Base-by-base conservation (phyloP, 352 stramenopile genomes). In the Phytophthora ramorum region DNA sequence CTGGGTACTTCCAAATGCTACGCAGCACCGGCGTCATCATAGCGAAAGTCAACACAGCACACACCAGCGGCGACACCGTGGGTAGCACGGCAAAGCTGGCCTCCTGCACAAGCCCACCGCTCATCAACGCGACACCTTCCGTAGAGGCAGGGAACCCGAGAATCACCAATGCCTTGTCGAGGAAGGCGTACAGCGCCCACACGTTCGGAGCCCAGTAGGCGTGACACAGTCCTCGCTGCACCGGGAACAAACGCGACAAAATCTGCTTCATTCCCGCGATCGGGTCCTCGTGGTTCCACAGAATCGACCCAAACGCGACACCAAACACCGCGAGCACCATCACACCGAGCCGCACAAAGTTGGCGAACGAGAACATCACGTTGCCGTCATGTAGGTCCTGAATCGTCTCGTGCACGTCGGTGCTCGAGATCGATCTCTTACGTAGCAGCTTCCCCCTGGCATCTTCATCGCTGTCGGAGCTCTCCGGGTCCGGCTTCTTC, bases 151-250 rank as follows among this genome's bases (percentile, higher is more conserved):
- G 69, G 12, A 83, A 74, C 1, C 83, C 71, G 1, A 84, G 37
- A 2, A 88, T 40, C 17, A 88, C 81, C 17, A 95, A 63, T 4
- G 97, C 57, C 63, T 96, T 96, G 70, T 98, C 91, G 1, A 89
- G 37, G 49, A 98, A 96, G 2, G 83, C 85, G 65, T 99, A 99
- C 0, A 99, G 63, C 12, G 97, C 97, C 97, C 97, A 99, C 10
- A 98, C 66, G 71, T 99, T 99, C 7, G 96, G 96, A 3, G 98
- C 97, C 98, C 98, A 99, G 80, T 99, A 99, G 17, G 97, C 92
- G 69, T 99, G 98, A 17, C 97, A 96, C 5, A 99, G 79, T 3
- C 98, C 98, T 55, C 98, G 84, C 43, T 95, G 87, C 60, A 99
- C 98, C 0, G 98, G 98, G 71, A 99, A 99, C 10, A 99, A 80